A percentile compares a stretch with the other conserved stretches of the same genome.
Conservation (phyloP, 1,284 basidiomycete species). For the Somion occarium region DNA sequence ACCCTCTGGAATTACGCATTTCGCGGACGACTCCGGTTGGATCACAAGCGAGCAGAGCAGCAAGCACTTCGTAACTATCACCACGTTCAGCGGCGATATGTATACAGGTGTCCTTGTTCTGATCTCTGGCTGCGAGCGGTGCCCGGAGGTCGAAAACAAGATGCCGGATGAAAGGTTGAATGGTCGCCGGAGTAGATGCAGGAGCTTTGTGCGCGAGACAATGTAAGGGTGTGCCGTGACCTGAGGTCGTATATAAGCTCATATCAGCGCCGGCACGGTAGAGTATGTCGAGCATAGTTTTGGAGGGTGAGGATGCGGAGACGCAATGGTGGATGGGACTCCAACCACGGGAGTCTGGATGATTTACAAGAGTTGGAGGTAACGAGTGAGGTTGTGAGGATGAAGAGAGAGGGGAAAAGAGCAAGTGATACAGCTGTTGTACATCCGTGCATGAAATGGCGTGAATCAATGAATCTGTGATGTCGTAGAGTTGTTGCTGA, state of each 20-base stretch:
- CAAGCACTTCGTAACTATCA: slow-evolving; percentile 57
- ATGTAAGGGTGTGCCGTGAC: slow-evolving; percentile 66
- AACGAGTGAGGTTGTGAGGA: slow-evolving; percentile 14
- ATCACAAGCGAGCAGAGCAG: slow-evolving; percentile 61
- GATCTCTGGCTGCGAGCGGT: slow-evolving; percentile 66
- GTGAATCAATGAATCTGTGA: slow-evolving; percentile 46
- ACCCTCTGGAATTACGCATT: slow-evolving; percentile 66
- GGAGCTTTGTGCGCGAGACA: slow-evolving; percentile 55
- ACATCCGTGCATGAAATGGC: slow-evolving; percentile 45
- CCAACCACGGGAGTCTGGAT: slow-evolving; percentile 62
- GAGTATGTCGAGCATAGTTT: slow-evolving; percentile 58
- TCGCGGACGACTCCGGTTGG: slow-evolving; percentile 46
- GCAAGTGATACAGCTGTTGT: slow-evolving; percentile 44
- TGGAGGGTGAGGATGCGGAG: slow-evolving; percentile 47
- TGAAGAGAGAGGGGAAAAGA: slow-evolving; percentile 42
- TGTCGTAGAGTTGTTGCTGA: slow-evolving; percentile 13
- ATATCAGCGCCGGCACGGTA: slow-evolving; percentile 71
- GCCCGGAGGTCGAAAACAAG: slow-evolving; percentile 63
- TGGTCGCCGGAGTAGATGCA: slow-evolving; percentile 32
- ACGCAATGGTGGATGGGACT: slow-evolving; percentile 66
- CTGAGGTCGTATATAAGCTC: slow-evolving; percentile 58
- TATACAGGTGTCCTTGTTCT: slow-evolving; percentile 86
- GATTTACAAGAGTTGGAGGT: slow-evolving; percentile 38
- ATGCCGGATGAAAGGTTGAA: slow-evolving; percentile 59
- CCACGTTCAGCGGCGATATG: slow-evolving; percentile 93